phyloP scores from a whole-genome alignment of 805 yeast genomes.

The Torulaspora microellipsoides region DNA sequence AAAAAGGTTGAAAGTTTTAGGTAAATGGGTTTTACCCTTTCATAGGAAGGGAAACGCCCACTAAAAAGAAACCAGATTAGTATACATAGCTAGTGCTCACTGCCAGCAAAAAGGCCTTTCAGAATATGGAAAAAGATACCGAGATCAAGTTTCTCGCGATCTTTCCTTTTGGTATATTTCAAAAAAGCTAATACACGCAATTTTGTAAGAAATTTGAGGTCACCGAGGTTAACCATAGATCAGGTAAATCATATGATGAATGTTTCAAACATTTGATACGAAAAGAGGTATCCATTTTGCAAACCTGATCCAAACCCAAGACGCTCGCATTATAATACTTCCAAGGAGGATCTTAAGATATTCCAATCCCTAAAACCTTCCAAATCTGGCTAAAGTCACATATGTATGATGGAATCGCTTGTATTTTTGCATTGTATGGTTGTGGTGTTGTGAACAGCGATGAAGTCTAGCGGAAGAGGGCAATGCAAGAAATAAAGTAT shows the following conservation, averaged over 20 bases:
- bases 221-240: slow-evolving; percentile 12
- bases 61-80: slow-evolving; percentile 12
- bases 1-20: neutral
- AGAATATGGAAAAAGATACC: too few relatives aligned
- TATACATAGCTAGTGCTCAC: too few relatives aligned
- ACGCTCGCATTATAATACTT: neutral
- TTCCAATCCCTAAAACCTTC: too few relatives aligned
- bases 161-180: too few relatives aligned
- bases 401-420: neutral
- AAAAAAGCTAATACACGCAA: too few relatives aligned
- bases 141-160: too few relatives aligned
- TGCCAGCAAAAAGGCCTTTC: too few relatives aligned
- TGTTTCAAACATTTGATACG: too few relatives aligned
- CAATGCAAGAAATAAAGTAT: neutral
- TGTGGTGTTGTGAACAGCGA: slow-evolving; percentile 12
- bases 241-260: slow-evolving; percentile 6
- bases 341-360: too few relatives aligned
- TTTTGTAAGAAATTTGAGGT: neutral
- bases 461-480: neutral
- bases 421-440: slow-evolving; percentile 7
- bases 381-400: too few relatives aligned
- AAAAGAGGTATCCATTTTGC: slow-evolving; percentile 6
- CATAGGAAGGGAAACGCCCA: slow-evolving; percentile 11
- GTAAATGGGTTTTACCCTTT: slow-evolving; percentile 17
- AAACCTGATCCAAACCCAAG: slow-evolving; percentile 12